Percentiles rank a stretch among this genome's conserved stretches.
phyloP scores from a whole-genome alignment of 345 rosid species.

The Eutrema heterophyllum region DNA sequence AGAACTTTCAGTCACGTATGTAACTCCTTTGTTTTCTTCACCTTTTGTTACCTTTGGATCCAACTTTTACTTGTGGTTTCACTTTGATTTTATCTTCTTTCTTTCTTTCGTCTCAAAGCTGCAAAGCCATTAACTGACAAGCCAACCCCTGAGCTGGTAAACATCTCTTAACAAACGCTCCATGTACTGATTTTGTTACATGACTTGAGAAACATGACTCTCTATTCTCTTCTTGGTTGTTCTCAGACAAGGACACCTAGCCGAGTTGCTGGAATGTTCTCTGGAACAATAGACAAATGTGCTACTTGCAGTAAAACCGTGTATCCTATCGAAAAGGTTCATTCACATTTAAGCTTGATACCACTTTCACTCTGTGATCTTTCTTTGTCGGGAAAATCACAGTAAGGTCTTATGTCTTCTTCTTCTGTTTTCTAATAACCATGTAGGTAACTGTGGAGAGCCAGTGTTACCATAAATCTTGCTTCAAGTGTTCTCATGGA shows the following conservation, averaged over 20 bases:
- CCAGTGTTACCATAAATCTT: slow-evolving; percentile 82
- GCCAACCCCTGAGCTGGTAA: slow-evolving; percentile 85
- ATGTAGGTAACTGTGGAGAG: slow-evolving; percentile 77
- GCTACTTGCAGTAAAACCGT: slow-evolving; percentile 96
- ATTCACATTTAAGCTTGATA: not conserved
- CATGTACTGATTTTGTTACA: slow-evolving; percentile 1
- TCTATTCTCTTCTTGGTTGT: slow-evolving; percentile 23
- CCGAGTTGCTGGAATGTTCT: slow-evolving; percentile 91
- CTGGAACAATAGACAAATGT: slow-evolving; percentile 97
- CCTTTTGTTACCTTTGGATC: not conserved
- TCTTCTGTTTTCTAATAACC: not conserved
- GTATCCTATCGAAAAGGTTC: slow-evolving; percentile 96
- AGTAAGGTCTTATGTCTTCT: not conserved
- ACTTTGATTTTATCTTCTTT: slow-evolving; percentile 23
- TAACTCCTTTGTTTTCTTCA: not conserved
- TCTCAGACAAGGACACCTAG: slow-evolving; percentile 91
- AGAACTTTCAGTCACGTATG: slow-evolving; percentile 94
- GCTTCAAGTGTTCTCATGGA: slow-evolving; percentile 95
- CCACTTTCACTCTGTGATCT: not conserved
- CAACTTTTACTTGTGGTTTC: slow-evolving; percentile 3
- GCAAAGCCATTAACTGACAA: slow-evolving; percentile 86
- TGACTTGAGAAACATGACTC: not conserved
- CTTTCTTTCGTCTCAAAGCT: slow-evolving; percentile 55
- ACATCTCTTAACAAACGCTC: slow-evolving; percentile 9
- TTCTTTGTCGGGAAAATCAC: not conserved